Base-by-base conservation (phyloP, 2,329 filamentous ascomycete species). In the Elsinoe australis region DNA sequence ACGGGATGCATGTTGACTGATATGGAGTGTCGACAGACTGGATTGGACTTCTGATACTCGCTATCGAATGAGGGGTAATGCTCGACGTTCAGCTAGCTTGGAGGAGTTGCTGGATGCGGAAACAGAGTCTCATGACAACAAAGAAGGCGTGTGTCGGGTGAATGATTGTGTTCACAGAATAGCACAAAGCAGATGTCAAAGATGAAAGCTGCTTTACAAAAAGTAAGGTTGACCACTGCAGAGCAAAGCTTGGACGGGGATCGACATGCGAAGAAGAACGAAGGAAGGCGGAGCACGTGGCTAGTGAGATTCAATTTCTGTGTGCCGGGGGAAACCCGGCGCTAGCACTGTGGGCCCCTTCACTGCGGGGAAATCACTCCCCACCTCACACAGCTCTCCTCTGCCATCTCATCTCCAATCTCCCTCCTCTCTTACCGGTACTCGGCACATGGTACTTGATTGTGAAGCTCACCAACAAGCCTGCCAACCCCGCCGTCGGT, bases 1-100 rank as follows among this genome's bases (percentile, higher is more conserved):
- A 29, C n/a, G 4, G 39, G 39, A 17, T 29, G 10, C 10, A 26
- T 18, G 39, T 29, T 14, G 18, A 44, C 39, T 31, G 39, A 44
- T 44, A 26, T 24, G 39, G 39, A 8, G 15, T 29, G 3, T 9
- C 21, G 24, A 18, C 17, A 26, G 14, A n/a, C 39, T 29, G 24
- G 21, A n/a, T 15, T 24, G 14, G 8, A 14, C 9, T 41, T 15
- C 22, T 44, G 5, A 44, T 19, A 32, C 24, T 32, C 28, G 39
- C 39, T 44, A 44, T 44, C 10, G 39, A 32, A 41, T 26, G 21
- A 14, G 36, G 36, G 22, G 36, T n/a, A 35, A 15, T 41, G 12
- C 12, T 41, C 12, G 21, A 28, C 22, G 36, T 41, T 26, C 21
- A 28, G 12, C 6, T 10, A 21, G 19, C n/a, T 26, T 6, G 15